Conservation (phyloP, 2,329 filamentous ascomycete species). For the Monilinia fructicola region DNA sequence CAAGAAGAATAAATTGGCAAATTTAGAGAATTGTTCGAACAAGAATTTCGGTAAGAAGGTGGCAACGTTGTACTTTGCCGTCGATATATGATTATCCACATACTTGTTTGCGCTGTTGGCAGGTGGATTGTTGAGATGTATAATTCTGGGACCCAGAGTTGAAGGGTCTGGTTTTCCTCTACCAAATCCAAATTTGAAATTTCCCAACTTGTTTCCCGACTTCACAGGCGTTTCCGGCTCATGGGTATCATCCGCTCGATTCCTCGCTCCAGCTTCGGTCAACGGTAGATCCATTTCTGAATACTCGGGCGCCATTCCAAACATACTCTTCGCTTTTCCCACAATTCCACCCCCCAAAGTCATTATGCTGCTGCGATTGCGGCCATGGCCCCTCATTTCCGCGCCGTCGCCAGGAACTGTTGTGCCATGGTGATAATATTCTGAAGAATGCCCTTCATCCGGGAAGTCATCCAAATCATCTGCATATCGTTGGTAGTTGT, state of each 20-base stretch:
- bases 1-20: constrained; percentile 98
- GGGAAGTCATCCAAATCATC: constrained; percentile 80
- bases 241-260: constrained; percentile 44
- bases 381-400: constrained; percentile 53
- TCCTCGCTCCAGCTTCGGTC: constrained; percentile 68
- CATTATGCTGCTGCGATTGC: constrained; percentile 85
- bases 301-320: constrained; percentile 84
- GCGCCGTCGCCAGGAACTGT: constrained; percentile 58
- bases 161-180: constrained; percentile 83
- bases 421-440: constrained; percentile 74
- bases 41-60: constrained; percentile 97
- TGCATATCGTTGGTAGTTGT: constrained; percentile 90
- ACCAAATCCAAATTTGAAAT: constrained; percentile 92
- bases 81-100: constrained; percentile 94
- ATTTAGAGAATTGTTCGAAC: constrained; percentile 98
- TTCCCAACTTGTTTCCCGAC: constrained; percentile 59
- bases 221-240: constrained; percentile 47
- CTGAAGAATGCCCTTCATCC: constrained; percentile 69
- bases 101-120: constrained; percentile 89
- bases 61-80: constrained; percentile 91
- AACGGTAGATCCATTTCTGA: constrained; percentile 98
- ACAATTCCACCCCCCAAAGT: constrained; percentile 83
- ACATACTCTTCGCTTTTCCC: constrained; percentile 82
- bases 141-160: constrained; percentile 85
- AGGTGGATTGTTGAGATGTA: constrained; percentile 93